Conservation (phyloP, 139 green algal genomes). For the Asterochloris erici region DNA sequence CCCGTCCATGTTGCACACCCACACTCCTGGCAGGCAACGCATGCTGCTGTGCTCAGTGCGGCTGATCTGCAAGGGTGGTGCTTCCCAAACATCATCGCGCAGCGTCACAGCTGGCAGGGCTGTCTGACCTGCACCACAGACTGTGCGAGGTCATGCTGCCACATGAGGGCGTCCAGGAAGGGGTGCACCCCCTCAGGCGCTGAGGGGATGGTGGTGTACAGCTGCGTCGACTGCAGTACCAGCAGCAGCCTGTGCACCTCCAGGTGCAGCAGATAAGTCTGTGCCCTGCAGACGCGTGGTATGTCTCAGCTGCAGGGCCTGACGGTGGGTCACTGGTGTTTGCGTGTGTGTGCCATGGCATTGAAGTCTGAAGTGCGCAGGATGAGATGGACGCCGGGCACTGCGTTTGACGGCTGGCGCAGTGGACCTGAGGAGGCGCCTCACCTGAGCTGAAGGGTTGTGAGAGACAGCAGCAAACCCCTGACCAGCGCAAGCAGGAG, state of each 20-base stretch:
- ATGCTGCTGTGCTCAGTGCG: too few relatives aligned
- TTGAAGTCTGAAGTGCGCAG: not conserved
- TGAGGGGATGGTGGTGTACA: conserved; percentile 44
- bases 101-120: conserved; percentile 4
- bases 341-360: not conserved
- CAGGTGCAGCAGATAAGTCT: conserved; percentile 62
- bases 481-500: not conserved
- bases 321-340: not conserved
- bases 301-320: not conserved
- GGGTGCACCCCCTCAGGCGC: conserved; percentile 30
- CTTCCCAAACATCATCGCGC: not conserved
- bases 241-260: conserved; percentile 66
- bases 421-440: too few relatives aligned
- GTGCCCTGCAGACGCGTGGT: conserved; percentile 28
- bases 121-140: conserved; percentile 33
- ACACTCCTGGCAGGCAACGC: too few relatives aligned
- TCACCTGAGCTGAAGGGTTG: conserved; percentile 3
- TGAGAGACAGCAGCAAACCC: not conserved
- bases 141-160: conserved; percentile 14
- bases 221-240: conserved; percentile 57
- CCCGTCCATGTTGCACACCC: too few relatives aligned
- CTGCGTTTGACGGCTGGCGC: not conserved
- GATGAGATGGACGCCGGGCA: not conserved
- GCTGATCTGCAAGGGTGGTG: too few relatives aligned
- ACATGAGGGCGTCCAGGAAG: conserved; percentile 46